Conservation (phyloP, 1,139 yeast species). For the Saccharomycopsis hybrid region DNA sequence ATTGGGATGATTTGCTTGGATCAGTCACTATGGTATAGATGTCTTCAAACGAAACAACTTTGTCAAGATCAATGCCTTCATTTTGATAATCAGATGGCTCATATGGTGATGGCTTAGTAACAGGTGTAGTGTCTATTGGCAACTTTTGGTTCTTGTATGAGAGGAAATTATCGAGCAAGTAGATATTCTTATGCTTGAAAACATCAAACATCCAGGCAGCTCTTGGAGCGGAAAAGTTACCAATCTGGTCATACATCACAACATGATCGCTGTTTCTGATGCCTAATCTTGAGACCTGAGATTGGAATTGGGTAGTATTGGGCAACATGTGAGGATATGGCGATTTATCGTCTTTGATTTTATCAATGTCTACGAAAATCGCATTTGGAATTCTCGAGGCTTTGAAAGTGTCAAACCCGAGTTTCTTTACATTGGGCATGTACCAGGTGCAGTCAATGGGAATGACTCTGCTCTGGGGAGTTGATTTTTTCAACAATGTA, state of each 20-base stretch:
- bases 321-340: constrained; percentile 92
- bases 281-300: constrained; percentile 41
- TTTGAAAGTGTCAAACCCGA: constrained; percentile 52
- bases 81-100: constrained; percentile 31
- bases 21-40: constrained; percentile 47
- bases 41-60: constrained; percentile 61
- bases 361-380: constrained; percentile 76
- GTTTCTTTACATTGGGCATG: constrained; percentile 65
- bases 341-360: constrained; percentile 48
- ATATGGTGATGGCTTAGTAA: constrained; percentile 15
- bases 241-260: constrained; percentile 80
- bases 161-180: constrained; percentile 63
- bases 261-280: constrained; percentile 44
- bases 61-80: constrained; percentile 36
- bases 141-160: constrained; percentile 39
- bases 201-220: constrained; percentile 83
- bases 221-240: constrained; percentile 83
- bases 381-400: constrained; percentile 59
- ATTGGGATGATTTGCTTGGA: constrained; percentile 42
- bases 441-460: constrained; percentile 92
- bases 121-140: constrained; percentile 31
- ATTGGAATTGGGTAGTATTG: constrained; percentile 44
- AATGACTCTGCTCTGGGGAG: constrained; percentile 35
- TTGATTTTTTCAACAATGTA: too few species aligned
- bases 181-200: constrained; percentile 66